These are phyloP conservation scores for Mortierella sp. DNA, from an alignment of 371 early-diverging fungal species.

Conservation along the genomic window DNA sequence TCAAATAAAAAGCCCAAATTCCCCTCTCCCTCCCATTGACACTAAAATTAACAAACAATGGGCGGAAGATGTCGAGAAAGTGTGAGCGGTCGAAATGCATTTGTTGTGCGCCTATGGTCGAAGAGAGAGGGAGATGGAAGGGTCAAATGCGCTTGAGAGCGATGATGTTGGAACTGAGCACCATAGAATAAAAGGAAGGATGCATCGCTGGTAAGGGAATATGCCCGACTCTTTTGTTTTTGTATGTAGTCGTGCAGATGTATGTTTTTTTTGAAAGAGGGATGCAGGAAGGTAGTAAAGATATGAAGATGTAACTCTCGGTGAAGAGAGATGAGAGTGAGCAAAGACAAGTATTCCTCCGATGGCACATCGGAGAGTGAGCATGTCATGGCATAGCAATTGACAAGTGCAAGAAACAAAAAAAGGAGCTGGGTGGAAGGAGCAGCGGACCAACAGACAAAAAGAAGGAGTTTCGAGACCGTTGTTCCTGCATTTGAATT, in stretches of 20 bases:
- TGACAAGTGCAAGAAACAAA: background rate
- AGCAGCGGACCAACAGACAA: background rate
- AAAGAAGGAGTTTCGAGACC: background rate
- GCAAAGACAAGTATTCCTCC: background rate
- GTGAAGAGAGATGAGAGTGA: background rate
- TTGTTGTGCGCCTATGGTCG: too few species aligned
- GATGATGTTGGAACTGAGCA: background rate
- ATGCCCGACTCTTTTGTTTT: background rate
- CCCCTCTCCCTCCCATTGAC: too few species aligned
- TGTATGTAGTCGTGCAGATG: background rate
- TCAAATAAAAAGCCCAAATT: too few species aligned
- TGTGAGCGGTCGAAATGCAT: too few species aligned
- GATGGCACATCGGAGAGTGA: background rate
- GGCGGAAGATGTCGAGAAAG: too few species aligned
- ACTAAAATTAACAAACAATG: too few species aligned
- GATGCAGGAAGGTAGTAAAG: background rate
- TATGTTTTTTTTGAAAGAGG: background rate
- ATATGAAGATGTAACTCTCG: background rate
- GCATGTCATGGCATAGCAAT: too few species aligned
- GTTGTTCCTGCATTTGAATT: background rate
- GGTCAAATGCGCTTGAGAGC: background rate
- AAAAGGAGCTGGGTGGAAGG: background rate
- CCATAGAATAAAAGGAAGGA: background rate
- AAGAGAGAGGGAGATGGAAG: background rate
- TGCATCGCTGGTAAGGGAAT: background rate